These are phyloP conservation scores for Quercus agrifolia DNA, from an alignment of 306 rosid genomes.

Conservation along the genomic window DNA sequence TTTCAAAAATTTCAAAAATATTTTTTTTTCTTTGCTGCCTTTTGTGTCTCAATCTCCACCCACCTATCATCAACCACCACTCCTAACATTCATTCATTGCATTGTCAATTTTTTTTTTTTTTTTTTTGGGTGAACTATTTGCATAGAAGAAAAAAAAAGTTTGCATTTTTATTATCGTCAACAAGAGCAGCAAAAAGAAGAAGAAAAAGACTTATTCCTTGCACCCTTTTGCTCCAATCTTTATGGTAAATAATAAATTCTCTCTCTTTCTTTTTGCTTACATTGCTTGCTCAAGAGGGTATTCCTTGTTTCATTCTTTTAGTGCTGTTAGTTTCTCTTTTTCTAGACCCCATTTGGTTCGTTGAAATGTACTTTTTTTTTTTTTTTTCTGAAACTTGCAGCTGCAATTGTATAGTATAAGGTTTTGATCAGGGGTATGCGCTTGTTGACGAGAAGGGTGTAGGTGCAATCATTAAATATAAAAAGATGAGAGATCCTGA, in stretches of 20 bases:
- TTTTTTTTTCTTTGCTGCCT: constrained; percentile 71
- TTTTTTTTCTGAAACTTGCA: constrained; percentile 25
- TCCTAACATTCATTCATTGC: constrained; percentile 19
- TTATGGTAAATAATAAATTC: constrained; percentile 41
- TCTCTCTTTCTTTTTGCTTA: background rate
- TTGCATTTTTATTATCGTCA: constrained; percentile 2
- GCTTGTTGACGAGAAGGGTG: constrained; percentile 34
- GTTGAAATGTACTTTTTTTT: constrained; percentile 6
- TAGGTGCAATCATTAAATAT: constrained; percentile 15
- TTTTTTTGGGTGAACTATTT: no score
- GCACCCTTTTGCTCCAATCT: constrained; percentile 27
- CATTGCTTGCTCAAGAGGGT: constrained; percentile 51
- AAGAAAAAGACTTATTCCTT: constrained; percentile 20
- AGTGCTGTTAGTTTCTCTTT: background rate
- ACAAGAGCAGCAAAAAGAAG: background rate
- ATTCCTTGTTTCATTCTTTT: constrained; percentile 37
- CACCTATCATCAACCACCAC: constrained; percentile 3
- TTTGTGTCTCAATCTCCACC: constrained; percentile 51
- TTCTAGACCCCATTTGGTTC: background rate
- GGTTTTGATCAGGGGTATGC: constrained; percentile 35
- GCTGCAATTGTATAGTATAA: constrained; percentile 28
- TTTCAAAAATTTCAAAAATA: background rate
- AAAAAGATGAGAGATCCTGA: constrained; percentile 66
- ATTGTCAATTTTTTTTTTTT: background rate
- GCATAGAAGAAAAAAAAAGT: background rate